phyloP scores from a whole-genome alignment of 371 early-diverging fungal genomes.

The Mortierella sp. region DNA sequence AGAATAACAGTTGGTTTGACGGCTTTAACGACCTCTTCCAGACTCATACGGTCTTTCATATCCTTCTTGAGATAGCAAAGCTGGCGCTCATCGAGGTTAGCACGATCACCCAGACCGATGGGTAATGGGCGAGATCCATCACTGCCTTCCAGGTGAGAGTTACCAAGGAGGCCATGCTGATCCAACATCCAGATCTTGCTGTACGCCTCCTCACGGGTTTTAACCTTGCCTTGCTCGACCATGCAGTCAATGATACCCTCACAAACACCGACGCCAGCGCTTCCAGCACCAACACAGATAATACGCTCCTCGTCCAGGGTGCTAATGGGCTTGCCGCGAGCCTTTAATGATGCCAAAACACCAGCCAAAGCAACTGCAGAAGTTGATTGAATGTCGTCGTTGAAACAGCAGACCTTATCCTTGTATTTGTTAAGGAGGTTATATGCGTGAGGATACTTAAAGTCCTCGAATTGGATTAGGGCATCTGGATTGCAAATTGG shows the following conservation, averaged over 20 bases:
- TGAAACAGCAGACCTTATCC: constrained; percentile 72
- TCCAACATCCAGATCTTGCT: constrained; percentile 71
- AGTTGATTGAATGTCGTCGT: constrained; percentile 77
- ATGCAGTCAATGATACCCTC: constrained; percentile 75
- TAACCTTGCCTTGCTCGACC: constrained; percentile 70
- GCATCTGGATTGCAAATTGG: constrained; percentile 24
- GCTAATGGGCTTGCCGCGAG: constrained; percentile 58
- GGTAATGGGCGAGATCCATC: constrained; percentile 17
- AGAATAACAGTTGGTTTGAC: constrained; percentile 75
- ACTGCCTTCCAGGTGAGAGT: constrained; percentile 20
- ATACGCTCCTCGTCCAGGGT: constrained; percentile 62
- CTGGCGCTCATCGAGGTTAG: constrained; percentile 67
- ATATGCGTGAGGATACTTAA: constrained; percentile 64
- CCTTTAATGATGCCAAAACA: constrained; percentile 70
- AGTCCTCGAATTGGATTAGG: constrained; percentile 55
- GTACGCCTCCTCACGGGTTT: constrained; percentile 71
- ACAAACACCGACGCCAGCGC: constrained; percentile 78
- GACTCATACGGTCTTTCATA: constrained; percentile 61
- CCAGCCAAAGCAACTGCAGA: constrained; percentile 77
- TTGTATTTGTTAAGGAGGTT: constrained; percentile 73
- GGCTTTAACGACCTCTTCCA: constrained; percentile 68
- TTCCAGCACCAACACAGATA: constrained; percentile 77
- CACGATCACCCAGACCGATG: constrained; percentile 58
- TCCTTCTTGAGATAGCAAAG: constrained; percentile 66
- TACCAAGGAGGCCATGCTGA: constrained; percentile 60